These are phyloP conservation scores for Botrytis porri DNA, from an alignment of 2,329 filamentous ascomycete species.

Conservation along the genomic window DNA sequence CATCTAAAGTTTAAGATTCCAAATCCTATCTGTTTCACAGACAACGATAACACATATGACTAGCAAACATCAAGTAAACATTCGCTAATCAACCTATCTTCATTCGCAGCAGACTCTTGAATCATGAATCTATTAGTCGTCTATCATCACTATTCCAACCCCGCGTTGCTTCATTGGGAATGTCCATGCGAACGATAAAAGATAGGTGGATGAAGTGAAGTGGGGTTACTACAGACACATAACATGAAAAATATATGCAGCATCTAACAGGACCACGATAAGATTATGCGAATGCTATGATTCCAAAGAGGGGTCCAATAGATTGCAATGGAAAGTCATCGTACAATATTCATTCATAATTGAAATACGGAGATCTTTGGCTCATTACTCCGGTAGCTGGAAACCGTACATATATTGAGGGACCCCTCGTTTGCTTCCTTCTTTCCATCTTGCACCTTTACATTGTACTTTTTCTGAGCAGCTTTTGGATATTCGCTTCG, in stretches of 20 bases:
- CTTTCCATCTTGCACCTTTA: neutral
- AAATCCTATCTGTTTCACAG: neutral
- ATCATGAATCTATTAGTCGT: neutral
- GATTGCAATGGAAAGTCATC: slow-evolving; percentile 4
- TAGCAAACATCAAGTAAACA: neutral
- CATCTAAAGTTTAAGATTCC: neutral
- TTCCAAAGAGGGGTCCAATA: neutral
- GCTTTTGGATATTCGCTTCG: neutral
- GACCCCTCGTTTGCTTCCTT: neutral
- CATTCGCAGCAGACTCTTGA: neutral
- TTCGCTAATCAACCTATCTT: neutral
- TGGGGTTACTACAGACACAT: slow-evolving; percentile 17
- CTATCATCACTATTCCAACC: neutral
- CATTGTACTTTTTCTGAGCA: neutral
- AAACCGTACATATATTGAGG: slow-evolving; percentile 5
- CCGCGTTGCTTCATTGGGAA: slow-evolving; percentile 29
- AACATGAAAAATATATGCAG: neutral
- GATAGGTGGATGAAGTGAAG: slow-evolving; percentile 19
- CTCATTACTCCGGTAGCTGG: neutral
- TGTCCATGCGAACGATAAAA: slow-evolving; percentile 25
- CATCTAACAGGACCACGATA: slow-evolving; percentile 5
- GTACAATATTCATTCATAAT: neutral
- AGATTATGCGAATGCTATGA: neutral
- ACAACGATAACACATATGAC: neutral
- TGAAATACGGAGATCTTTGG: neutral